Evolutionary conservation across 208 protist genomes (phyloP).

Genomic region (Zelonia costaricensis): DNA sequence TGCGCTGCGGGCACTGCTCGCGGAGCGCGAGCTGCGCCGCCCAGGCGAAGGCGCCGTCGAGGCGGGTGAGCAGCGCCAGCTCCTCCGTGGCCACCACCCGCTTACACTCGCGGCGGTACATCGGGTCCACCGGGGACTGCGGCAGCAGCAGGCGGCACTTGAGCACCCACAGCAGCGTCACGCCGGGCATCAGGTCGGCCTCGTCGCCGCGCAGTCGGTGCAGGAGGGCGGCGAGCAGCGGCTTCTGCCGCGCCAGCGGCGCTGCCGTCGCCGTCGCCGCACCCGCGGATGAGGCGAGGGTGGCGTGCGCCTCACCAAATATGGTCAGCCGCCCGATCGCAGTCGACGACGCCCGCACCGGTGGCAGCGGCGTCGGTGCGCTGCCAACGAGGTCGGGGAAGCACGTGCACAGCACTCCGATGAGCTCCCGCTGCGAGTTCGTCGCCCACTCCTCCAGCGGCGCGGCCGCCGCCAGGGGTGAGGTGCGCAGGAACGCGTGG

Average conservation of each 20-base stretch:
- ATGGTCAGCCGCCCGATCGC: slow-evolving; percentile 19
- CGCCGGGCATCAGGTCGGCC: slow-evolving; percentile 34
- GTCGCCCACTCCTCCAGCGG: slow-evolving; percentile 65
- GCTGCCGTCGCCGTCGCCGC: not conserved
- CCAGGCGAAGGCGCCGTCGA: slow-evolving; percentile 64
- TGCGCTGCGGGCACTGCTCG: slow-evolving; percentile 35
- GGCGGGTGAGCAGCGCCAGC: slow-evolving; percentile 38
- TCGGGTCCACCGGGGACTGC: slow-evolving; percentile 77
- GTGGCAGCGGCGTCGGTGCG: slow-evolving; percentile 9
- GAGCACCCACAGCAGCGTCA: slow-evolving; percentile 65
- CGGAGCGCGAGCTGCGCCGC: slow-evolving; percentile 62
- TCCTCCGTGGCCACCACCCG: slow-evolving; percentile 45
- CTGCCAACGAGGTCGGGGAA: slow-evolving; percentile 32
- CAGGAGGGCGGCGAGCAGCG: slow-evolving; percentile 23
- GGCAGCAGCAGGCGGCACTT: slow-evolving; percentile 85
- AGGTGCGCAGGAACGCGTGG: slow-evolving; percentile 47
- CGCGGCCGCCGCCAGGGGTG: slow-evolving; percentile 38
- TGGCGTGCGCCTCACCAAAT: slow-evolving; percentile 15
- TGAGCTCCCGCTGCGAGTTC: slow-evolving; percentile 56
- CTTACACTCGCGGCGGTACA: slow-evolving; percentile 64
- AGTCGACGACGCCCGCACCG: slow-evolving; percentile 7
- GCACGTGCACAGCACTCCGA: slow-evolving; percentile 49
- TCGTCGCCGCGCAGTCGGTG: slow-evolving; percentile 16
- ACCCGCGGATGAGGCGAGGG: not conserved
- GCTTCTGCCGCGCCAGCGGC: slow-evolving; percentile 27